These are phyloP conservation scores for Cadophora luteo-olivacea DNA, from an alignment of 2,329 filamentous ascomycete species.

Conservation along the genomic window DNA sequence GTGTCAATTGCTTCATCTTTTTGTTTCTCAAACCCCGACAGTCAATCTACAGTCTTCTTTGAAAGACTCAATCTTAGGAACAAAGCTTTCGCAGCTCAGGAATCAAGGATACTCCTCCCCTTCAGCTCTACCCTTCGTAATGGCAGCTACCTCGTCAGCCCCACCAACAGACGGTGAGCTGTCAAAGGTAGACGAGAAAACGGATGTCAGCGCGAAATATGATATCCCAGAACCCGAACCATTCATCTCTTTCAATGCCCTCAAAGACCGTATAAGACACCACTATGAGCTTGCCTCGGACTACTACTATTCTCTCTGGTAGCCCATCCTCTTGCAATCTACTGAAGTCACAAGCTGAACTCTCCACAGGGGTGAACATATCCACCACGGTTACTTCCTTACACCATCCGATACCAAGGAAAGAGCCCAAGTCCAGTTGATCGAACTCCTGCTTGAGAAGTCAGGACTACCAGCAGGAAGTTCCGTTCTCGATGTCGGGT, in stretches of 20 bases:
- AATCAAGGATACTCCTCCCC: no score
- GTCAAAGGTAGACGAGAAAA: conserved; percentile 1
- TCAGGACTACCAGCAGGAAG: conserved; percentile 48
- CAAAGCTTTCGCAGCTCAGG: no score
- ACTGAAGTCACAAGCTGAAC: conserved; percentile 2
- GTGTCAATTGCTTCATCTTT: background rate
- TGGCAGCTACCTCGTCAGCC: background rate
- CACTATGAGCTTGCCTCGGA: conserved; percentile 68
- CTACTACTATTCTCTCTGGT: conserved; percentile 68
- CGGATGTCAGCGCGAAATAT: conserved; percentile 32
- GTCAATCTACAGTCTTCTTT: background rate
- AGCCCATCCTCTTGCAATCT: conserved; percentile 30
- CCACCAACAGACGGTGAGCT: conserved; percentile 1
- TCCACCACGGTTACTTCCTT: conserved; percentile 68
- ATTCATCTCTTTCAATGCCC: conserved; percentile 37
- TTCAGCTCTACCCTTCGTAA: background rate
- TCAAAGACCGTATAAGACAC: conserved; percentile 50
- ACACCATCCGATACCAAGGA: conserved; percentile 61
- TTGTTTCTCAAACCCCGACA: background rate
- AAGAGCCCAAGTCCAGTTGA: conserved; percentile 62
- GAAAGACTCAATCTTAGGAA: background rate
- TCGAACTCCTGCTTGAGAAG: conserved; percentile 59
- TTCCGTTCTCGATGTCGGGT: conserved; percentile 65
- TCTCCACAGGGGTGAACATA: conserved; percentile 63
- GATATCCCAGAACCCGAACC: conserved; percentile 38